Percentiles rank a stretch among this genome's conserved stretches.
These are phyloP conservation scores for Maudiozyma humilis DNA, from an alignment of 1,139 yeast species.

Conservation along the genomic window DNA sequence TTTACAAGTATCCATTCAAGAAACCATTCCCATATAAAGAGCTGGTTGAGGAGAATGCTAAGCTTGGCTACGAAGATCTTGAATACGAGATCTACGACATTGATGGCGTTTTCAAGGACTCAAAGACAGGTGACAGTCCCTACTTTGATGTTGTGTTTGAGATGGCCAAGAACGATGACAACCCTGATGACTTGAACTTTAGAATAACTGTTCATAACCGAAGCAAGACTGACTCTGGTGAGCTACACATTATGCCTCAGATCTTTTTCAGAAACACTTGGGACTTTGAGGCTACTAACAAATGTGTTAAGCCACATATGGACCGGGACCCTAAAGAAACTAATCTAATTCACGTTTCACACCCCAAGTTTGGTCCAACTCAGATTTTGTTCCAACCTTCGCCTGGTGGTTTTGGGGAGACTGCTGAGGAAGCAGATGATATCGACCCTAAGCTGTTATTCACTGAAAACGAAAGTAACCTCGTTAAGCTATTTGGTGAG, in stretches of 20 bases:
- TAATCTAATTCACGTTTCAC: slow-evolving; percentile 50
- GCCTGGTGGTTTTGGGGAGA: slow-evolving; percentile 49
- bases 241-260: slow-evolving; percentile 82
- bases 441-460: slow-evolving; percentile 67
- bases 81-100: slow-evolving; percentile 41
- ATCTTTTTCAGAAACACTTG: slow-evolving; percentile 83
- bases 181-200: slow-evolving; percentile 73
- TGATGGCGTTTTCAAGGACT: slow-evolving; percentile 26
- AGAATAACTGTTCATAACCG: slow-evolving; percentile 87
- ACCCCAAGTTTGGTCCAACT: slow-evolving; percentile 65
- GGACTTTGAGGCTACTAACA: slow-evolving; percentile 49
- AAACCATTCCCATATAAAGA: slow-evolving; percentile 71
- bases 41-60: slow-evolving; percentile 60
- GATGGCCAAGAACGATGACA: slow-evolving; percentile 79
- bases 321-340: slow-evolving; percentile 34
- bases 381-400: slow-evolving; percentile 76
- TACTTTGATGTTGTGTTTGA: slow-evolving; percentile 89
- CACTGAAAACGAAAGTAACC: slow-evolving; percentile 86
- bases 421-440: slow-evolving; percentile 42
- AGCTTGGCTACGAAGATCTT: slow-evolving; percentile 39
- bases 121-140: slow-evolving; percentile 57
- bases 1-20: slow-evolving; percentile 85
- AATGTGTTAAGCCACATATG: slow-evolving; percentile 55
- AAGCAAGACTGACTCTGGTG: slow-evolving; percentile 66
- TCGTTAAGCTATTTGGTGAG: slow-evolving; percentile 56